A percentile compares a stretch with the other conserved stretches of the same genome.
phyloP scores from a whole-genome alignment of 2,329 filamentous ascomycete genomes.

The Didymosphaeria variabile region DNA sequence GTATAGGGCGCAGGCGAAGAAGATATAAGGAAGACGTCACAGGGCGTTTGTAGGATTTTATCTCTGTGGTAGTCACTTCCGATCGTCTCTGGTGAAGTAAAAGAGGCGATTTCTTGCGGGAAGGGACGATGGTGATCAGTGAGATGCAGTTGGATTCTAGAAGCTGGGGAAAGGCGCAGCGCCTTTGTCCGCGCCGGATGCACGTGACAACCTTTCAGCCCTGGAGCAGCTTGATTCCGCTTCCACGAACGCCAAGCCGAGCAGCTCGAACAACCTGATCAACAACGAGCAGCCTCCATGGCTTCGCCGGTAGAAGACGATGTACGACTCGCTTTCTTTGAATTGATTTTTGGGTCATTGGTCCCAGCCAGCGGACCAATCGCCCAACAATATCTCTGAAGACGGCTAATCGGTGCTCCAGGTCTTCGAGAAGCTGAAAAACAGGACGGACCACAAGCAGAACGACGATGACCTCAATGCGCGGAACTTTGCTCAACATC shows the following conservation, averaged over 20 bases:
- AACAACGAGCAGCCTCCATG: slow-evolving; percentile 46
- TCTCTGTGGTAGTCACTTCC: neutral
- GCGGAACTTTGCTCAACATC: slow-evolving; percentile 65
- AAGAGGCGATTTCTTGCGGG: neutral
- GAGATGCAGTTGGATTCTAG: neutral
- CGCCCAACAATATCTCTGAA: no score
- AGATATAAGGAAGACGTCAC: slow-evolving; percentile 5
- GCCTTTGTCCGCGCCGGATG: neutral
- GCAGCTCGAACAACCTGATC: slow-evolving; percentile 30
- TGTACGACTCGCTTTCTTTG: slow-evolving; percentile 42
- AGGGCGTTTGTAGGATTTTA: neutral
- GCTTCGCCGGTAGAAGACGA: slow-evolving; percentile 57
- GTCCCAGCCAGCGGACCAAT: neutral
- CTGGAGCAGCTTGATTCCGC: neutral
- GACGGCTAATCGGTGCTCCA: slow-evolving; percentile 41
- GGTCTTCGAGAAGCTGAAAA: slow-evolving; percentile 69
- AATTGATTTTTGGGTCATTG: neutral
- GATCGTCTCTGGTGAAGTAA: neutral
- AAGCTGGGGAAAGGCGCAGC: slow-evolving; percentile 7
- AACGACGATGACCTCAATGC: slow-evolving; percentile 69
- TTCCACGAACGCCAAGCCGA: slow-evolving; percentile 38
- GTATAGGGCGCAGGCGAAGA: neutral
- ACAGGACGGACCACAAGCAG: slow-evolving; percentile 67
- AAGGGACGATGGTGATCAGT: slow-evolving; percentile 1
- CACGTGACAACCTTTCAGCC: slow-evolving; percentile 14